Conservation (phyloP, 495 filamentous ascomycete genomes). For the Pyrenula aspistea region DNA sequence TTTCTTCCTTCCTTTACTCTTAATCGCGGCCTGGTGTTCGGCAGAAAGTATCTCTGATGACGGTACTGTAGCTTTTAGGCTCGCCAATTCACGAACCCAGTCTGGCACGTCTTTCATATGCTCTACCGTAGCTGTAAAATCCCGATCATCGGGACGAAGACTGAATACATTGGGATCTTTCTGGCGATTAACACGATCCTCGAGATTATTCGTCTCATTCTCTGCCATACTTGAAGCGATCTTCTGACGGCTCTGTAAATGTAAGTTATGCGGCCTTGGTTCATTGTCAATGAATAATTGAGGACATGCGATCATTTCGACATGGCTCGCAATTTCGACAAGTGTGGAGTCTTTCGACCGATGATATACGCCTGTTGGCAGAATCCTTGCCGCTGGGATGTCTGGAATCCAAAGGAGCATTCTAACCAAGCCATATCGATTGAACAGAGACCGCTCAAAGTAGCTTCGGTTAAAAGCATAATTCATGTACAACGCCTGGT, state of each 20-base stretch:
- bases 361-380: slow-evolving; percentile 39
- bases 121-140: not conserved
- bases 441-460: slow-evolving; percentile 15
- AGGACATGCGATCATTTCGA: slow-evolving; percentile 32
- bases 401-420: slow-evolving; percentile 51
- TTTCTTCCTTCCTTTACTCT: not conserved
- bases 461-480: slow-evolving; percentile 17
- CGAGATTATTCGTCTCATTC: not conserved
- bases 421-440: slow-evolving; percentile 46
- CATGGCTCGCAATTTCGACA: slow-evolving; percentile 40
- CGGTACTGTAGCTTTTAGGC: not conserved
- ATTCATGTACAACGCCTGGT: slow-evolving; percentile 22
- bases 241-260: slow-evolving; percentile 18
- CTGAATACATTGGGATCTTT: not conserved
- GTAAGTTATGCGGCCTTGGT: slow-evolving; percentile 16
- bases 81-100: not conserved
- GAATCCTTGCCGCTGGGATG: slow-evolving; percentile 28
- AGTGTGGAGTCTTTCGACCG: slow-evolving; percentile 42
- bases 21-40: not conserved
- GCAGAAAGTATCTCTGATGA: not conserved
- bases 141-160: not conserved
- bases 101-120: not conserved
- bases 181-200: not conserved
- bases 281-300: slow-evolving; percentile 7
- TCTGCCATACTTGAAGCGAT: slow-evolving; percentile 24